A percentile compares a stretch with the other conserved stretches of the same genome.
phyloP scores from a whole-genome alignment of 192 early-diverging fungal species.

The Chytriomyces sp. region DNA sequence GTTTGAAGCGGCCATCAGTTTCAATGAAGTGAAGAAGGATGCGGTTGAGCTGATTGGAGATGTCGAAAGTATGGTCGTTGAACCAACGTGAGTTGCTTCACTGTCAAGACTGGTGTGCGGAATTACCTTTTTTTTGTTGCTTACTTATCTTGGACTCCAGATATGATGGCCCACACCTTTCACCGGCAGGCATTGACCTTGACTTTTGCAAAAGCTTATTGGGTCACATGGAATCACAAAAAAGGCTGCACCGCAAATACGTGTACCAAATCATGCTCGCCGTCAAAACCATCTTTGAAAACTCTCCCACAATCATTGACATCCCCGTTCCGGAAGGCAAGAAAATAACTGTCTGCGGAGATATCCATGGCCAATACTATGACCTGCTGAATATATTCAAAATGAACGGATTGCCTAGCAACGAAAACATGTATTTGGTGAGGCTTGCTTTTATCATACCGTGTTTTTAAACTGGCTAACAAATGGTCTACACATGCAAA shows the following conservation, averaged over 20 bases:
- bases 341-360: conserved; percentile 93
- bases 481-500: neutral
- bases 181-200: conserved; percentile 71
- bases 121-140: conserved; percentile 54
- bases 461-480: neutral
- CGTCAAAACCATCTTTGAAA: conserved; percentile 74
- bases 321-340: conserved; percentile 73
- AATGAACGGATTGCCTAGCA: conserved; percentile 86
- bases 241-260: conserved; percentile 90
- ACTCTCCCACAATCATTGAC: conserved; percentile 83
- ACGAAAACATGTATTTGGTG: conserved; percentile 73
- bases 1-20: conserved; percentile 93
- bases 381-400: conserved; percentile 96
- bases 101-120: neutral
- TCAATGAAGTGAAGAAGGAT: conserved; percentile 55
- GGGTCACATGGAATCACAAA: conserved; percentile 82
- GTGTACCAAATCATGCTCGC: conserved; percentile 83
- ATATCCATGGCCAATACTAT: conserved; percentile 98
- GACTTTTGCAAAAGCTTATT: conserved; percentile 82
- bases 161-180: conserved; percentile 86
- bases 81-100: conserved; percentile 18
- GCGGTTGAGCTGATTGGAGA: conserved; percentile 68
- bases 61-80: conserved; percentile 67
- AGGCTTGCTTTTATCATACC: neutral
- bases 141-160: conserved; percentile 38